Percentiles rank a stretch among this genome's conserved stretches.
These are phyloP conservation scores for Trypanosoma conorhini DNA, from an alignment of 208 protist genomes.

Conservation along the genomic window DNA sequence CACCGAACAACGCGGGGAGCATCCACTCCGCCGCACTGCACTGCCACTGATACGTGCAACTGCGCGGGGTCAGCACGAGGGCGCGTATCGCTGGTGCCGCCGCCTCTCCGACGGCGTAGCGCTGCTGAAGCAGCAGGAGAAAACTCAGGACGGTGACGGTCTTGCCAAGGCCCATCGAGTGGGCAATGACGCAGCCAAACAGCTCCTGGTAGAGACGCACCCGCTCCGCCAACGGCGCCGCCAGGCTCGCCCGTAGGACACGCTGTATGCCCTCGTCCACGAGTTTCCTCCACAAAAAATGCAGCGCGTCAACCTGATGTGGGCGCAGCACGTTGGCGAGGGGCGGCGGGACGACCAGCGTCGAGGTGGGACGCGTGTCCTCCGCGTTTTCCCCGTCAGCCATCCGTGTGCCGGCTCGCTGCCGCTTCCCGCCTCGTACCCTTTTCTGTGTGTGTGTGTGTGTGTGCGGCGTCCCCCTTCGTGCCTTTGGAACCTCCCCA, in stretches of 20 bases:
- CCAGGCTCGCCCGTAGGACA: conserved; percentile 35
- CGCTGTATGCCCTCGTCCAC: conserved; percentile 64
- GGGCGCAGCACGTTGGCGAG: conserved; percentile 43
- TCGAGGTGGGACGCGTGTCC: conserved; percentile 16
- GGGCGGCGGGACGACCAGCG: conserved; percentile 34
- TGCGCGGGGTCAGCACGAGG: conserved; percentile 74
- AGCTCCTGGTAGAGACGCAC: conserved; percentile 53
- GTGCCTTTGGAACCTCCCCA: not conserved
- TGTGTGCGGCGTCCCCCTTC: not conserved
- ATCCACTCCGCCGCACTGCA: conserved; percentile 60
- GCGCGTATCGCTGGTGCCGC: conserved; percentile 49
- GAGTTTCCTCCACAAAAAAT: conserved; percentile 77
- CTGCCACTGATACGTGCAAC: conserved; percentile 75
- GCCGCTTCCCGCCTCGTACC: not conserved
- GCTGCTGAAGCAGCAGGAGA: conserved; percentile 64
- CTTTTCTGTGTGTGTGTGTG: conserved; percentile 2
- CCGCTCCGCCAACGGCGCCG: conserved; percentile 44
- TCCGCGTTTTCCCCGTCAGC: not conserved
- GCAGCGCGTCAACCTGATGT: conserved; percentile 71
- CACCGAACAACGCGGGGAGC: conserved; percentile 42
- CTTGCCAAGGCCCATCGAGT: conserved; percentile 92
- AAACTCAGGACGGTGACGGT: conserved; percentile 80
- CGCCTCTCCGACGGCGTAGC: conserved; percentile 15
- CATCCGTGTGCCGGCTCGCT: not conserved
- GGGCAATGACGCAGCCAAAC: conserved; percentile 75